These are phyloP conservation scores for Macrophomina pseudophaseolina DNA, from an alignment of 2,329 filamentous ascomycete genomes.

Conservation along the genomic window DNA sequence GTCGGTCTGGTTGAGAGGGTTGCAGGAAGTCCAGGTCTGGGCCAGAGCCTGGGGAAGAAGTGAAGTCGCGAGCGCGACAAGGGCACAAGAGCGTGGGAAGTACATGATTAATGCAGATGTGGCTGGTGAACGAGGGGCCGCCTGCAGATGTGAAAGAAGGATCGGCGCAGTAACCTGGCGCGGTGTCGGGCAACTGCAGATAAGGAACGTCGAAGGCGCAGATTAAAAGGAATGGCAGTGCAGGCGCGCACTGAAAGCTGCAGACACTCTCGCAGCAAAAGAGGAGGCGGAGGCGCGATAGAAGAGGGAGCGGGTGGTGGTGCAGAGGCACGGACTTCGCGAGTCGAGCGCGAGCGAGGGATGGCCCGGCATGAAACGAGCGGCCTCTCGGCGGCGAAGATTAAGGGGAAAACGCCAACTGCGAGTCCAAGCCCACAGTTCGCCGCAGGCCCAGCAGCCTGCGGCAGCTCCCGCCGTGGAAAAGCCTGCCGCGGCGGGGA, in stretches of 20 bases:
- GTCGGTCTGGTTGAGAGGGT: slow-evolving; percentile 70
- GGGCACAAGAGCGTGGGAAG: slow-evolving; percentile 34
- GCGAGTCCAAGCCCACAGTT: slow-evolving; percentile 8
- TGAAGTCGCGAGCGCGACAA: slow-evolving; percentile 43
- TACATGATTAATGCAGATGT: slow-evolving; percentile 23
- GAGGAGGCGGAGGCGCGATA: slow-evolving; percentile 22
- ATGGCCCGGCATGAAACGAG: slow-evolving; percentile 23
- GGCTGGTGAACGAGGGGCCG: slow-evolving; percentile 18
- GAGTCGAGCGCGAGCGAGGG: slow-evolving; percentile 13
- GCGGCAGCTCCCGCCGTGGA: slow-evolving; percentile 22
- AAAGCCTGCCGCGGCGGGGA: slow-evolving; percentile 16
- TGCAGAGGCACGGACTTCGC: slow-evolving; percentile 15
- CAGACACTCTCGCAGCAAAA: slow-evolving; percentile 17
- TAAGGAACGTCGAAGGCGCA: slow-evolving; percentile 20
- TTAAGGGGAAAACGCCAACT: slow-evolving; percentile 20
- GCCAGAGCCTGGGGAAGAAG: slow-evolving; percentile 59
- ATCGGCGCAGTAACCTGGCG: slow-evolving; percentile 20
- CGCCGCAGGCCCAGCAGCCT: not conserved
- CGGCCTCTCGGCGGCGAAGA: slow-evolving; percentile 22
- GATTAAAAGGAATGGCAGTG: slow-evolving; percentile 22
- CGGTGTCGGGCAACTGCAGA: not conserved
- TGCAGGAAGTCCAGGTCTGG: slow-evolving; percentile 79
- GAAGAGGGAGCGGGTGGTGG: slow-evolving; percentile 22
- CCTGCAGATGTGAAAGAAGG: not conserved
- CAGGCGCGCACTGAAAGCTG: slow-evolving; percentile 18